Evolutionary conservation across 2,329 filamentous ascomycete species (phyloP), one percentile per base, ranked within the genome.

Genomic region (Arthrobotrys conoides): DNA sequence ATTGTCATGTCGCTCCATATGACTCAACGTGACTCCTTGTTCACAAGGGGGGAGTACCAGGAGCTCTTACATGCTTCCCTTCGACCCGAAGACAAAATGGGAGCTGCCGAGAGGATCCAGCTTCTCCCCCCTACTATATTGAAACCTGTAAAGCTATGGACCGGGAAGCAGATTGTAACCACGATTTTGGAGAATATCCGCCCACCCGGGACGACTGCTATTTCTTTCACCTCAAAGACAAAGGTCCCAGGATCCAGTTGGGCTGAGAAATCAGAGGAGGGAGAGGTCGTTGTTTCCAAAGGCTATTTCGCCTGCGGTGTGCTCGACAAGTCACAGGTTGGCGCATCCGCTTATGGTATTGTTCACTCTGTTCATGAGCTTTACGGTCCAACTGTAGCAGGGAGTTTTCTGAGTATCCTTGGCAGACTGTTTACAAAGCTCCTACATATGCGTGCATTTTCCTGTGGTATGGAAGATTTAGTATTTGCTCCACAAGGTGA

Each of bases 401-500:
- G 96, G 38, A 93, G 93, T 83, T 87, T 97, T 9, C 89, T 99
- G 68, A 96, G 94, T 86, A 92, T 95, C 81, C 88, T 99, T 70
- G 96, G 96, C 68, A 90, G 96, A 71, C 87, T 99, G 27, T 86
- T 99, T 80, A 99, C 96, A 0, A 92, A 94, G 82, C 91, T 94
- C 80, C 88, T 98, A 78, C 93, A 96, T 83, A 97, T 97, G 91
- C 89, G 94, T 65, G 96, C 95, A 0, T 98, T 98, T 84, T 96
- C 93, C 80, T 99, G 96, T 84, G 96, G 96, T 83, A 97, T 99
- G 85, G 95, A 99, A 82, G 96, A 99, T 87, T 87, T 99, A 75
- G 90, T 92, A 73, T 89, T 99, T 65, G 98, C 95, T 0, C 87
- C 89, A 0, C 87, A 92, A 80, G 95, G 96, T 67, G 94, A 99